A percentile compares a stretch with the other conserved stretches of the same genome.
Conservation (phyloP, 1,284 basidiomycete species). For the Entoloma clypeatum region DNA sequence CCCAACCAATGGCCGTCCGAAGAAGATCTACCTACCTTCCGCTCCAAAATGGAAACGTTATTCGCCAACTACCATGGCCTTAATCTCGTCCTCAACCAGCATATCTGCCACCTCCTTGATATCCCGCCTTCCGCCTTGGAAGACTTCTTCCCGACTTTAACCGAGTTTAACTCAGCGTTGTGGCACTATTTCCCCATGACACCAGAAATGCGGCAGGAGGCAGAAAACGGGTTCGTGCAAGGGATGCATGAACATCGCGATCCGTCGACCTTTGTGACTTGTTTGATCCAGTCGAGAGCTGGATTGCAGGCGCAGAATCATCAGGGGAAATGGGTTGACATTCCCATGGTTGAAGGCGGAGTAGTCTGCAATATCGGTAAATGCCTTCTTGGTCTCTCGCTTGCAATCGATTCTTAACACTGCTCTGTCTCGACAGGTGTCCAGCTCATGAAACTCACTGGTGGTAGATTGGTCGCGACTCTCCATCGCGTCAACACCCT, state of each 20-base stretch:
- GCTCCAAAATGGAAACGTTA: constrained; percentile 22
- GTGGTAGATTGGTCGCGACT: constrained; percentile 25
- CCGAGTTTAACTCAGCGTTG: constrained; percentile 26
- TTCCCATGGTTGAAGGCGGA: constrained; percentile 24
- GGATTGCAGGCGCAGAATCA: constrained; percentile 28
- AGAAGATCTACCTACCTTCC: constrained; percentile 24
- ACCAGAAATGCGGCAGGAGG: constrained; percentile 17
- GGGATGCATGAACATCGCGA: constrained; percentile 30
- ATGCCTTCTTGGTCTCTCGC: not conserved
- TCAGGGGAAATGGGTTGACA: constrained; percentile 25
- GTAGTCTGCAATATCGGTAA: constrained; percentile 27
- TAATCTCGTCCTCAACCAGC: constrained; percentile 25
- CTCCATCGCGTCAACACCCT: constrained; percentile 28
- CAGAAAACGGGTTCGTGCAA: constrained; percentile 23
- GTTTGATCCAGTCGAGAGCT: constrained; percentile 26
- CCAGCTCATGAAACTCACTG: constrained; percentile 27
- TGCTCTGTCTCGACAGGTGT: constrained; percentile 15
- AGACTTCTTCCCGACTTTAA: constrained; percentile 23
- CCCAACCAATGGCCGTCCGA: constrained; percentile 29
- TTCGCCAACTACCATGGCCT: constrained; percentile 24
- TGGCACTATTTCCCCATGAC: constrained; percentile 28
- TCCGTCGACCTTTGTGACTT: constrained; percentile 28
- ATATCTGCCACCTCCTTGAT: constrained; percentile 24
- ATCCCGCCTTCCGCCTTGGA: constrained; percentile 18
- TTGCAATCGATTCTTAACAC: not conserved